Percentiles rank a stretch among this genome's conserved stretches.
Conservation (phyloP, 2,329 filamentous ascomycete genomes). For the Sporothrix variecibatus region DNA sequence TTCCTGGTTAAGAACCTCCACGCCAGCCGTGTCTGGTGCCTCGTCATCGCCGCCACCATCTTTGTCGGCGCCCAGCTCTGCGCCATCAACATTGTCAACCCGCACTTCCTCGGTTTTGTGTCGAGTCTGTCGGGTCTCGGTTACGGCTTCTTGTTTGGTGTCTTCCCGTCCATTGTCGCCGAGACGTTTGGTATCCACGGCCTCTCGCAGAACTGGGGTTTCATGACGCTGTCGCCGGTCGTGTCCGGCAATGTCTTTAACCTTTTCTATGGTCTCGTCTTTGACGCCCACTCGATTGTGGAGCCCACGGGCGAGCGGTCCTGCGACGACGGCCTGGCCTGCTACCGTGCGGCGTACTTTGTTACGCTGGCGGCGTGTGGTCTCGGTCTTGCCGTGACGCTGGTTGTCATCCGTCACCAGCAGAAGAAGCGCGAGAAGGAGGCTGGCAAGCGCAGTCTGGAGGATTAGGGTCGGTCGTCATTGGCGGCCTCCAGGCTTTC, state of each 20-base stretch:
- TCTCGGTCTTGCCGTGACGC: constrained; percentile 66
- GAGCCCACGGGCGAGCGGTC: constrained; percentile 68
- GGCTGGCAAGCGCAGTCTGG: constrained; percentile 32
- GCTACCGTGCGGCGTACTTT: constrained; percentile 79
- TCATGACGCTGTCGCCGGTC: constrained; percentile 87
- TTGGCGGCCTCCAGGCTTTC: too few relatives aligned
- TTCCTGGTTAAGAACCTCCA: constrained; percentile 79
- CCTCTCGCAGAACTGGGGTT: constrained; percentile 93
- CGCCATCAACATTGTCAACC: constrained; percentile 74
- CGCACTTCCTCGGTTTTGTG: constrained; percentile 73
- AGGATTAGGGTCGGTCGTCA: constrained; percentile 24
- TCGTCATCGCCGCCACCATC: constrained; percentile 73
- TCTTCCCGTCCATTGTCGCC: constrained; percentile 85
- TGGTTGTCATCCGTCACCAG: constrained; percentile 70
- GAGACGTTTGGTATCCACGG: constrained; percentile 90
- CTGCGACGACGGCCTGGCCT: constrained; percentile 75
- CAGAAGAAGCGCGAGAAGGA: constrained; percentile 44
- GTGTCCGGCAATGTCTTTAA: constrained; percentile 91
- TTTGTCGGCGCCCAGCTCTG: constrained; percentile 79
- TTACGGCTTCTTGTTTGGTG: constrained; percentile 92
- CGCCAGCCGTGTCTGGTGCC: constrained; percentile 87
- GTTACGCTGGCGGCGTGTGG: constrained; percentile 74
- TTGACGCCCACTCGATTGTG: constrained; percentile 75
- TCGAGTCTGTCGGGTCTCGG: constrained; percentile 83
- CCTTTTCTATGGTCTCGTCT: constrained; percentile 81